phyloP scores from a whole-genome alignment of 257 asterid genomes.

The Solanum dulcamara region DNA sequence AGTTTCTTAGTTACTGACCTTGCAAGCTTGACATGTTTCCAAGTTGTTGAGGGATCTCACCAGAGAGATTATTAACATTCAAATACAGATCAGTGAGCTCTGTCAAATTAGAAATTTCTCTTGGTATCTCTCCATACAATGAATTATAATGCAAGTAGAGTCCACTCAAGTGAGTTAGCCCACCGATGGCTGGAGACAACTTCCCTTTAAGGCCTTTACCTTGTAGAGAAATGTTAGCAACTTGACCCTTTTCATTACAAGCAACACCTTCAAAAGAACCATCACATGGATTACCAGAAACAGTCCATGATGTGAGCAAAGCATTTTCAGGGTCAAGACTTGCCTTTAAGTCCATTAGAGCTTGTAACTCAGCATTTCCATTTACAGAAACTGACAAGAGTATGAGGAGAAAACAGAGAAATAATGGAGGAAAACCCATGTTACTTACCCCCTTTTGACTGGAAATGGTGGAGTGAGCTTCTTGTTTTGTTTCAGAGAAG shows the following conservation, averaged over 20 bases:
- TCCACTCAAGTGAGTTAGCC: constrained; percentile 61
- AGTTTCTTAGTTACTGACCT: constrained; percentile 28
- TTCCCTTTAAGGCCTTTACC: constrained; percentile 84
- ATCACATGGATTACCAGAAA: constrained; percentile 53
- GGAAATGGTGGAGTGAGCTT: background rate
- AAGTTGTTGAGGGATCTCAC: constrained; percentile 66
- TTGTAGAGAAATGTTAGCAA: constrained; percentile 78
- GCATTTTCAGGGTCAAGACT: constrained; percentile 69
- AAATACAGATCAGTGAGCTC: constrained; percentile 69
- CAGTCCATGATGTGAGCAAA: constrained; percentile 62
- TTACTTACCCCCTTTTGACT: background rate
- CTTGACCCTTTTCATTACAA: constrained; percentile 62
- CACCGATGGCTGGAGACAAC: constrained; percentile 58
- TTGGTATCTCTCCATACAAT: constrained; percentile 62
- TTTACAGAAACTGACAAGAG: constrained; percentile 19
- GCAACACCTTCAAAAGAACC: constrained; percentile 75
- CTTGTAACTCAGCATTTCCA: constrained; percentile 32
- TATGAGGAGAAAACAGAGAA: constrained; percentile 15
- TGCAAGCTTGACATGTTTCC: constrained; percentile 66
- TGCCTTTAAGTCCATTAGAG: constrained; percentile 53
- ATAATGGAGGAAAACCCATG: constrained; percentile 29
- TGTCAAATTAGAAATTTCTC: constrained; percentile 44
- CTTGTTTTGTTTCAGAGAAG: background rate
- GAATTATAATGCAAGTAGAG: constrained; percentile 83
- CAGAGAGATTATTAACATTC: constrained; percentile 73